A percentile compares a stretch with the other conserved stretches of the same genome.
These are phyloP conservation scores for Chlorella ohadii DNA, from an alignment of 139 green algal genomes.

Conservation along the genomic window DNA sequence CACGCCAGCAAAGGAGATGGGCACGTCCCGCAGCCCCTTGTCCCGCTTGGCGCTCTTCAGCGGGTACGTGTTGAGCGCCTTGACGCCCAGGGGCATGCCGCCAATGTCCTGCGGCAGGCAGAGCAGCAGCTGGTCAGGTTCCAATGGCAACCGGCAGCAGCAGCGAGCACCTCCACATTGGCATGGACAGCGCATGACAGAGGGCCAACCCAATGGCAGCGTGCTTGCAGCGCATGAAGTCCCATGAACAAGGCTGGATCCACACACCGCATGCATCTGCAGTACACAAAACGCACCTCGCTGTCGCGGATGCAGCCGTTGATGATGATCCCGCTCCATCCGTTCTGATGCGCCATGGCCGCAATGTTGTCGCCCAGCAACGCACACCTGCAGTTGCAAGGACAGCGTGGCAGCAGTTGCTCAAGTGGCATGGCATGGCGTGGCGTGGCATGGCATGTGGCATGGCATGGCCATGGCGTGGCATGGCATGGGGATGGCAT, in stretches of 20 bases:
- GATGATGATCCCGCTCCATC: conserved; percentile 95
- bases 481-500: too few relatives aligned
- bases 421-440: too few relatives aligned
- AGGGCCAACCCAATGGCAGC: too few relatives aligned
- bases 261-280: not conserved
- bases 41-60: conserved; percentile 93
- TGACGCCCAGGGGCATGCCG: conserved; percentile 88
- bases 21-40: conserved; percentile 80
- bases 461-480: too few relatives aligned
- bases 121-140: too few relatives aligned
- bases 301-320: conserved; percentile 96
- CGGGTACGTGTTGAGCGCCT: conserved; percentile 88
- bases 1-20: conserved; percentile 76
- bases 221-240: too few relatives aligned
- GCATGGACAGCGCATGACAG: too few relatives aligned
- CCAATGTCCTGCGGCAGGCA: conserved; percentile 70
- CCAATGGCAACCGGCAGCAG: too few relatives aligned
- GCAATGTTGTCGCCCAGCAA: conserved; percentile 96
- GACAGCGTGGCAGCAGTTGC: not conserved
- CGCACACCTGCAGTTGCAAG: conserved; percentile 66
- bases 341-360: conserved; percentile 88
- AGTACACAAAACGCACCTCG: conserved; percentile 25
- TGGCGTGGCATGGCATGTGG: too few relatives aligned
- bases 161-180: not conserved
- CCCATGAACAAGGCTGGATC: not conserved